These are phyloP conservation scores for Aspergillus novoparasiticus DNA, from an alignment of 2,329 filamentous ascomycete genomes.

Conservation along the genomic window DNA sequence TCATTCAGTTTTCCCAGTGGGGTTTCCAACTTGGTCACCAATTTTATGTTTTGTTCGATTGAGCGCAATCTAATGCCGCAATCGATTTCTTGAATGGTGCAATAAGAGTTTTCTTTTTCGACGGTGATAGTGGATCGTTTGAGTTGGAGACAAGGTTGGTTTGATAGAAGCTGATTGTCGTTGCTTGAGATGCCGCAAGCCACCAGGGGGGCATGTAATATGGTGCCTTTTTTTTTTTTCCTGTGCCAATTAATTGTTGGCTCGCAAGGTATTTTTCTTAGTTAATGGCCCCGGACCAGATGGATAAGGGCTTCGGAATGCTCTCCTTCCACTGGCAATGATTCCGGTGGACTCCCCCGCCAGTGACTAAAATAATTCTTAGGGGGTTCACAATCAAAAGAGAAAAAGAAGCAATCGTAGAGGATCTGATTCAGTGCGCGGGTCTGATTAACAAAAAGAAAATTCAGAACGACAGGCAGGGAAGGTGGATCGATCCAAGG, in stretches of 20 bases:
- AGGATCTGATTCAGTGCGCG: conserved; percentile 1
- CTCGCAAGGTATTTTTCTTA: conserved; percentile 10
- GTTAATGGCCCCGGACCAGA: conserved; percentile 1
- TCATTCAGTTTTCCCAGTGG: no score
- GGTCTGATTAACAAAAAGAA: neutral
- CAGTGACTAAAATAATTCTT: conserved; percentile 5
- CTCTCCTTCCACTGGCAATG: conserved; percentile 1
- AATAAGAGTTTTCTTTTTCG: conserved; percentile 9
- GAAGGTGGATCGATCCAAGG: conserved; percentile 16
- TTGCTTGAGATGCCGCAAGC: neutral
- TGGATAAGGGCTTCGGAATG: conserved; percentile 3
- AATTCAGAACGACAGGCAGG: neutral
- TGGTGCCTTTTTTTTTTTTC: neutral
- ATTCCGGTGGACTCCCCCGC: neutral
- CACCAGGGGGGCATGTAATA: neutral
- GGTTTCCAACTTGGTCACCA: no score
- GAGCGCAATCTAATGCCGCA: conserved; percentile 20
- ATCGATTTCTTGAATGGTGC: conserved; percentile 25
- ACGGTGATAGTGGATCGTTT: neutral
- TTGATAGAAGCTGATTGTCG: neutral
- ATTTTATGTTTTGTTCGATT: neutral
- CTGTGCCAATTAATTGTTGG: neutral
- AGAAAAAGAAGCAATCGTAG: neutral
- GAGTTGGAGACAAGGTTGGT: conserved; percentile 2
- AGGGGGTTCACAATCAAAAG: neutral